Evolutionary conservation across 1,284 basidiomycete genomes (phyloP).

Genomic region (Cutaneotrichosporon cavernicola): DNA sequence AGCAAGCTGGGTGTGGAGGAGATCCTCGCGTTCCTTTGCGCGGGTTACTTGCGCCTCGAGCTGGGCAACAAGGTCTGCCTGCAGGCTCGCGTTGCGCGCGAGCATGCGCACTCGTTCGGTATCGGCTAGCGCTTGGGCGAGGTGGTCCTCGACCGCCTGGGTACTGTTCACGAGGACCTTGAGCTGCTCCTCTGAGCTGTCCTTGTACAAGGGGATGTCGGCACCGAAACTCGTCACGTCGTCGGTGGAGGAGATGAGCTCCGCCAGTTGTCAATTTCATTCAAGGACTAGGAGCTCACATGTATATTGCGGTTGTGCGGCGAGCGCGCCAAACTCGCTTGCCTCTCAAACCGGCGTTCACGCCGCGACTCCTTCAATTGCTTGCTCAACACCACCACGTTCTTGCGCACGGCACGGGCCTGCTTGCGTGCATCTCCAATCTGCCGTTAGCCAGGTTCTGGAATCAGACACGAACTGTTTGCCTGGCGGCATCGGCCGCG

Average conservation of each 20-base stretch:
- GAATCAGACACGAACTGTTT: neutral
- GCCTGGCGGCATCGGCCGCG: constrained; percentile 17
- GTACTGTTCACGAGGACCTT: constrained; percentile 24
- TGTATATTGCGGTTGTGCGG: constrained; percentile 52
- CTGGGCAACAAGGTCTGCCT: constrained; percentile 59
- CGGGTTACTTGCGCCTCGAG: constrained; percentile 66
- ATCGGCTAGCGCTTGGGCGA: constrained; percentile 33
- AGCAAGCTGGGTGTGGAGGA: constrained; percentile 69
- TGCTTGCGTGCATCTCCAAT: constrained; percentile 21
- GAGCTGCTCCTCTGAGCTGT: constrained; percentile 9
- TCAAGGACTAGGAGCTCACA: constrained; percentile 32
- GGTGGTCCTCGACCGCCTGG: constrained; percentile 39
- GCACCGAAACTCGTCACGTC: neutral
- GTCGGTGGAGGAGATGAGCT: constrained; percentile 8
- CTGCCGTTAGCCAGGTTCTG: neutral
- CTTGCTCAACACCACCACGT: constrained; percentile 15
- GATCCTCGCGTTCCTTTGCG: constrained; percentile 68
- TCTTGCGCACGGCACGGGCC: constrained; percentile 14
- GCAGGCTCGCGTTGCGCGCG: constrained; percentile 12
- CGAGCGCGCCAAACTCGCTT: constrained; percentile 44
- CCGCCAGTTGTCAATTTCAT: constrained; percentile 4
- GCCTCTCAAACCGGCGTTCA: neutral
- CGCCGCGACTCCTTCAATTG: neutral
- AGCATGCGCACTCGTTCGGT: constrained; percentile 29
- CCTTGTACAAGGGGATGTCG: neutral